phyloP scores from a whole-genome alignment of 495 filamentous ascomycete species.

The Talaromyces stipitatus region DNA sequence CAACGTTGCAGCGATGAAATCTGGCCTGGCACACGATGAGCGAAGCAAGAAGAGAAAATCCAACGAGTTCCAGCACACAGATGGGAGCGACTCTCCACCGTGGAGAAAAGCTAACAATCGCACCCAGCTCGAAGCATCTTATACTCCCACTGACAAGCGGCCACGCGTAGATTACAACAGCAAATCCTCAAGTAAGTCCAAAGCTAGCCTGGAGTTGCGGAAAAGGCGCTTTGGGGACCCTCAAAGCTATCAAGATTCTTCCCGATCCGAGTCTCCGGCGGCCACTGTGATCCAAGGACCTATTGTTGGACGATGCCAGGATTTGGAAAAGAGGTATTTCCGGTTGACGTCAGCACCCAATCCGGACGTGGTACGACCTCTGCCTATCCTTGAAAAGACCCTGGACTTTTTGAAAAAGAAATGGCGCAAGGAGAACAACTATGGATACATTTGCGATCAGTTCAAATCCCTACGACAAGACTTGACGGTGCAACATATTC shows the following conservation, averaged over 20 bases:
- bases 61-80: constrained; percentile 44
- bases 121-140: constrained; percentile 64
- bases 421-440: constrained; percentile 91
- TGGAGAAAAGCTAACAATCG: constrained; percentile 64
- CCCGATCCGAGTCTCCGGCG: constrained; percentile 51
- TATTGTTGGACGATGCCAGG: constrained; percentile 74
- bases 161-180: constrained; percentile 39
- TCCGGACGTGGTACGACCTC: constrained; percentile 79
- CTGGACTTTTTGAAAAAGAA: constrained; percentile 86
- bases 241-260: constrained; percentile 38
- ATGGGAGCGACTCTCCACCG: constrained; percentile 47
- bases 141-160: constrained; percentile 54
- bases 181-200: constrained; percentile 73
- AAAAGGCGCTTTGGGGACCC: constrained; percentile 75
- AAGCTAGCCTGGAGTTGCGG: constrained; percentile 81
- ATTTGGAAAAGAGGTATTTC: constrained; percentile 90
- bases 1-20: constrained; percentile 21
- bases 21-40: constrained; percentile 13
- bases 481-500: constrained; percentile 94
- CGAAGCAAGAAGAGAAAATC: constrained; percentile 73
- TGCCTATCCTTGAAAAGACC: constrained; percentile 70
- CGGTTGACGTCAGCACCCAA: constrained; percentile 85
- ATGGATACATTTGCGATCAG: constrained; percentile 96
- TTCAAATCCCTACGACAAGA: constrained; percentile 98
- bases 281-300: constrained; percentile 58